Evolutionary conservation across 2,329 filamentous ascomycete genomes (phyloP).

Genomic region (Plectosphaerella plurivora): DNA sequence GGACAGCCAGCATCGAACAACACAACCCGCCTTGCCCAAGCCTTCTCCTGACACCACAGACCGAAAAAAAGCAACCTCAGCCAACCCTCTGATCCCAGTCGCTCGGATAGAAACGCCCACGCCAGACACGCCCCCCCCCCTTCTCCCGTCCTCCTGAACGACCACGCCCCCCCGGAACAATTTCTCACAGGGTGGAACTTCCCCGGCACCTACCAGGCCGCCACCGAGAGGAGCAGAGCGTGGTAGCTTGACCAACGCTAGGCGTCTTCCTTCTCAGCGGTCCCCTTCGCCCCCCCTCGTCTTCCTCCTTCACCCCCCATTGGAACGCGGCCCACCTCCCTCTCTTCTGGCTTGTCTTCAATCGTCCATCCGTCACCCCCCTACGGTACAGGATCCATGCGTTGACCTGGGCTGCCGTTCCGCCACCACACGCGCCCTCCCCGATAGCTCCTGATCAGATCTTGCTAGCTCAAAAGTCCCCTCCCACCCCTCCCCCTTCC

Average conservation of each 20-base stretch:
- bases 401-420: slow-evolving; percentile 12
- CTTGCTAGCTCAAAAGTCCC: slow-evolving; percentile 1
- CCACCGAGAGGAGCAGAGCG: slow-evolving; percentile 8
- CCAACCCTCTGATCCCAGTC: not conserved
- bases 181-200: not conserved
- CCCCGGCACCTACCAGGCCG: slow-evolving; percentile 7
- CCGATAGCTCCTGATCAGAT: slow-evolving; percentile 15
- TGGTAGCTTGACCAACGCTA: slow-evolving; percentile 14
- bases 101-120: slow-evolving; percentile 4
- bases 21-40: not conserved
- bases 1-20: not conserved
- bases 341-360: not conserved
- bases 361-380: not conserved
- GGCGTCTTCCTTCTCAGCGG: slow-evolving; percentile 10
- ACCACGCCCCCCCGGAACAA: slow-evolving; percentile 2
- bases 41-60: slow-evolving; percentile 1
- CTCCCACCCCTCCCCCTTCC: not conserved
- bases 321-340: not conserved
- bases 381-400: slow-evolving; percentile 8
- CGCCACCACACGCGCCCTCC: slow-evolving; percentile 11
- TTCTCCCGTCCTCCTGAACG: not conserved
- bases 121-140: slow-evolving; percentile 5
- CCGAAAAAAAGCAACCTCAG: slow-evolving; percentile 1
- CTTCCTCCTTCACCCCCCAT: no score
- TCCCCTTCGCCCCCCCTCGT: not conserved